Conservation (phyloP, 805 yeast genomes). For the Schwanniomyces occidentalis region DNA sequence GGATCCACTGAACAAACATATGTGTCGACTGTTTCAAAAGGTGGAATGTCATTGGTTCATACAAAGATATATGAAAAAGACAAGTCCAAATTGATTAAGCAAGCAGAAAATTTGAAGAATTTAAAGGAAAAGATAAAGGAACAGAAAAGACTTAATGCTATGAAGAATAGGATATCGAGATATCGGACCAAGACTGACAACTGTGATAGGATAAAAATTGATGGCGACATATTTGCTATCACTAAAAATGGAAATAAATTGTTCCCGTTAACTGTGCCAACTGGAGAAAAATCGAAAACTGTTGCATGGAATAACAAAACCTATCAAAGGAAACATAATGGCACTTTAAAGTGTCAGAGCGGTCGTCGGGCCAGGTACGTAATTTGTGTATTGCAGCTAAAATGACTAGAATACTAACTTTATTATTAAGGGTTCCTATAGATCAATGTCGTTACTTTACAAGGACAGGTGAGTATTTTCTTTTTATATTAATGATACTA, state of each 20-base stretch:
- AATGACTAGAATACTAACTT: conserved; percentile 12
- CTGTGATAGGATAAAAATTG: conserved; percentile 46
- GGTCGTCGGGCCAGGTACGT: conserved; percentile 15
- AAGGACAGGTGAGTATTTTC: conserved; percentile 35
- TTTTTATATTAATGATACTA: background rate
- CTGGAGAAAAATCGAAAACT: conserved; percentile 11
- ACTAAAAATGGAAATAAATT: conserved; percentile 40
- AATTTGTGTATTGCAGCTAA: too few relatives aligned
- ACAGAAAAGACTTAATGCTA: conserved; percentile 11
- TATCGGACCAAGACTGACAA: conserved; percentile 40
- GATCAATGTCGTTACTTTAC: conserved; percentile 37
- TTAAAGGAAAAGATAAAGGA: conserved; percentile 13
- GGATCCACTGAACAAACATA: conserved; percentile 16
- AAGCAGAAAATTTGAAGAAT: conserved; percentile 4
- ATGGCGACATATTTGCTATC: conserved; percentile 46
- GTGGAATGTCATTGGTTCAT: conserved; percentile 42
- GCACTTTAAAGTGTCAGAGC: conserved; percentile 21
- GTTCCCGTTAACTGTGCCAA: conserved; percentile 33
- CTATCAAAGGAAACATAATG: conserved; percentile 26
- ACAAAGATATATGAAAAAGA: conserved; percentile 35
- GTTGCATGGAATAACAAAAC: conserved; percentile 32
- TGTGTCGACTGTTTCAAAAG: conserved; percentile 25
- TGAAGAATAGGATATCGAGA: conserved; percentile 19
- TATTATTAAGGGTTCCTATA: conserved; percentile 2
- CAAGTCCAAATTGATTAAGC: conserved; percentile 12